These are phyloP conservation scores for Datura wrightii DNA, from an alignment of 257 asterid species.

Conservation along the genomic window DNA sequence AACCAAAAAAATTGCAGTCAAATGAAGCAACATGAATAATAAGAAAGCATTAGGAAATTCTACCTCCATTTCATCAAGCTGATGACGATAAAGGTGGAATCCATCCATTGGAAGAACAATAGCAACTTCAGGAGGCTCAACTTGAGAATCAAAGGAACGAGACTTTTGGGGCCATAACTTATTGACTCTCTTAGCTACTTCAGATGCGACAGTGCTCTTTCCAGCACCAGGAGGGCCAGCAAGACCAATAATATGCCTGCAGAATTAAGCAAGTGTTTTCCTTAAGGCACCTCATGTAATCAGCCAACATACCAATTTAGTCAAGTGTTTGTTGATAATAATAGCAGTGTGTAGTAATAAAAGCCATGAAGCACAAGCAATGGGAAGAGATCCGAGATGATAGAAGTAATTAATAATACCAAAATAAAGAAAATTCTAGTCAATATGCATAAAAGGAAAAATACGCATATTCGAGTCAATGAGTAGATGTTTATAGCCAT, in stretches of 20 bases:
- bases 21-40: constrained; percentile 28
- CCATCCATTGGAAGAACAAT: constrained; percentile 96
- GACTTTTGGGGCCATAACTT: constrained; percentile 75
- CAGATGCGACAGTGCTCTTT: constrained; percentile 81
- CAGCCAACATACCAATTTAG: constrained; percentile 9
- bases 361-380: constrained; percentile 1
- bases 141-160: constrained; percentile 69
- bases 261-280: constrained; percentile 34
- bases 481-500: neutral
- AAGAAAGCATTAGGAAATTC: constrained; percentile 20
- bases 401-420: neutral
- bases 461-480: constrained; percentile 12
- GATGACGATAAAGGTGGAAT: constrained; percentile 90
- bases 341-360: neutral
- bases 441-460: constrained; percentile 13
- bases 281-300: neutral
- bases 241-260: constrained; percentile 85
- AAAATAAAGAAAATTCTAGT: neutral
- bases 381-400: neutral
- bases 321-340: neutral
- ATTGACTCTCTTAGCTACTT: constrained; percentile 76
- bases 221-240: constrained; percentile 99
- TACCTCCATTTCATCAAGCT: constrained; percentile 93
- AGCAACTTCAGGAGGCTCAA: constrained; percentile 76
- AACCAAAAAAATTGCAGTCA: constrained; percentile 1